Evolutionary conservation across 257 asterid genomes (phyloP).

Genomic region (Echium plantagineum): DNA sequence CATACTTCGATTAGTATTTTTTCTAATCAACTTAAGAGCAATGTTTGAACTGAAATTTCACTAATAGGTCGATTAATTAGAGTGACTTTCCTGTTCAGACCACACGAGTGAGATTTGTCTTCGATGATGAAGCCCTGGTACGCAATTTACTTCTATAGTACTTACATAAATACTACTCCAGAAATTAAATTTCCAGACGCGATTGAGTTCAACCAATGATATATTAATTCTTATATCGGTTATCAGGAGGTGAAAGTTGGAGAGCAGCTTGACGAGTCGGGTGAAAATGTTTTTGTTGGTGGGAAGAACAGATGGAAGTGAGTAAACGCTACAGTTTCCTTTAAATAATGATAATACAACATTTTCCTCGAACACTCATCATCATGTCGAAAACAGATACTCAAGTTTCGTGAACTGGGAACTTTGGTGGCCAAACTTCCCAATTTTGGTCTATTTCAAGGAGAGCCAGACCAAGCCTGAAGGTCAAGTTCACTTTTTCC

Average conservation of each 20-base stretch:
- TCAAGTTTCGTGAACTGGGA: slow-evolving; percentile 93
- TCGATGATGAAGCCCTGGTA: slow-evolving; percentile 77
- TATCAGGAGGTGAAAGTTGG: slow-evolving; percentile 82
- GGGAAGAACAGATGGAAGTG: slow-evolving; percentile 95
- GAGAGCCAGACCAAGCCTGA: slow-evolving; percentile 88
- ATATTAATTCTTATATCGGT: neutral
- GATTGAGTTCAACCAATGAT: neutral
- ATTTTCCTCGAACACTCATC: neutral
- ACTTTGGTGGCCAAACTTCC: slow-evolving; percentile 95
- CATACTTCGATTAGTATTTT: neutral
- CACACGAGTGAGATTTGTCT: slow-evolving; percentile 84
- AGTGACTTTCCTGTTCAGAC: slow-evolving; percentile 35
- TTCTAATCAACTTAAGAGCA: neutral
- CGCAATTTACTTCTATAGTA: slow-evolving; percentile 11
- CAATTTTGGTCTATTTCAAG: slow-evolving; percentile 82
- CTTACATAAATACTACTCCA: neutral
- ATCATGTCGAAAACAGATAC: slow-evolving; percentile 29
- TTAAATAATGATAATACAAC: neutral
- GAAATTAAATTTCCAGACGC: neutral
- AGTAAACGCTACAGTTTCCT: slow-evolving; percentile 20
- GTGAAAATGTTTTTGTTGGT: slow-evolving; percentile 88
- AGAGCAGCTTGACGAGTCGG: slow-evolving; percentile 66
- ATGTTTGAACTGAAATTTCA: neutral
- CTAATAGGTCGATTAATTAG: neutral
- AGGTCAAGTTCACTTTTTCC: slow-evolving; percentile 76